Evolutionary conservation across 805 yeast species (phyloP).

Genomic region (Monosporozyma siamensis): DNA sequence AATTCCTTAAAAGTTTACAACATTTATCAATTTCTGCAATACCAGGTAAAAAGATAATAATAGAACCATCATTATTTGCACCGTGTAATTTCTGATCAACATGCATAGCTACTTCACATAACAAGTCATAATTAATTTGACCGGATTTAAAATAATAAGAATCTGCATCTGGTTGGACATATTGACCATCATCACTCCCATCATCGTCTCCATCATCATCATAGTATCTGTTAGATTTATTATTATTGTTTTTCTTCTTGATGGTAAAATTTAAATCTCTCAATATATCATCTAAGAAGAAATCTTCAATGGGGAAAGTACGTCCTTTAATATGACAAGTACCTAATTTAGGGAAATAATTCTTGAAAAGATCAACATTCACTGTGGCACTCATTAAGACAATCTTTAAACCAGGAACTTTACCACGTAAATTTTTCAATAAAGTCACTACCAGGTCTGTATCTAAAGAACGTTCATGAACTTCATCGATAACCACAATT

Average conservation of each 20-base stretch:
- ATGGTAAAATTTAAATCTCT: conserved; percentile 48
- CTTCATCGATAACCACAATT: conserved; percentile 81
- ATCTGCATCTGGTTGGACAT: conserved; percentile 49
- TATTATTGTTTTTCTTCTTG: conserved; percentile 16
- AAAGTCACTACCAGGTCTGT: conserved; percentile 77
- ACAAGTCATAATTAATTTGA: conserved; percentile 63
- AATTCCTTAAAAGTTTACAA: conserved; percentile 20
- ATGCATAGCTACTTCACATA: conserved; percentile 44
- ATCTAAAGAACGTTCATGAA: conserved; percentile 92
- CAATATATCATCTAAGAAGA: conserved; percentile 60
- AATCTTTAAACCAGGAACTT: conserved; percentile 45
- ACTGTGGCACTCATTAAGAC: conserved; percentile 94
- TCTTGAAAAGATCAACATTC: conserved; percentile 53
- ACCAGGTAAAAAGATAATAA: conserved; percentile 83
- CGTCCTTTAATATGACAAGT: conserved; percentile 85
- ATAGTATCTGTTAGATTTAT: conserved; percentile 11
- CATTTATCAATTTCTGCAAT: conserved; percentile 74
- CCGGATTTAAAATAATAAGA: conserved; percentile 59
- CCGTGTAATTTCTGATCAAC: conserved; percentile 41
- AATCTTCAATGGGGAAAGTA: conserved; percentile 82
- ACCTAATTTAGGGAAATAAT: conserved; percentile 51
- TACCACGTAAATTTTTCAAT: conserved; percentile 49
- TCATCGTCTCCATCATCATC: conserved; percentile 13
- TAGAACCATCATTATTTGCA: conserved; percentile 52
- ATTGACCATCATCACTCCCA: conserved; percentile 28